Percentiles rank a stretch among this genome's conserved stretches.
Evolutionary conservation across 2,329 filamentous ascomycete species (phyloP).

Genomic region (Fusarium denticulatum): DNA sequence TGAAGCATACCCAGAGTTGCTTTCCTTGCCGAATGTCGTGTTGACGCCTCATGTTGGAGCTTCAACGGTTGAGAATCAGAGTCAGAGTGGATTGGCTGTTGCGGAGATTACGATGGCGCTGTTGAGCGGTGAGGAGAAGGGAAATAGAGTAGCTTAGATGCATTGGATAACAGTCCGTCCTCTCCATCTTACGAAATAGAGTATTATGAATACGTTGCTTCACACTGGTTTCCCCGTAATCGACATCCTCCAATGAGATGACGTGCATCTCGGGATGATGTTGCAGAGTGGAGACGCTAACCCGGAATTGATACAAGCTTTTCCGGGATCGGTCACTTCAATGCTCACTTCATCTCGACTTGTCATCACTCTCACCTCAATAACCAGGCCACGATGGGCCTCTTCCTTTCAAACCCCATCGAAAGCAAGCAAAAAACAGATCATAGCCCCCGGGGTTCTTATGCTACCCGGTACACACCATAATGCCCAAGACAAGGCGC

Average conservation of each 20-base stretch:
- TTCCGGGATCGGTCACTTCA: neutral
- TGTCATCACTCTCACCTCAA: neutral
- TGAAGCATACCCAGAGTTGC: neutral
- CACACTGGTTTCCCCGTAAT: too few relatives aligned
- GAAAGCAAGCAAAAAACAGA: rapidly evolving
- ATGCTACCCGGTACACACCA: rapidly evolving
- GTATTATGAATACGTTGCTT: too few relatives aligned
- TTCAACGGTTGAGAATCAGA: neutral
- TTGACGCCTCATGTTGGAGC: neutral
- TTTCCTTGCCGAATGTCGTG: neutral
- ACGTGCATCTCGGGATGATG: neutral
- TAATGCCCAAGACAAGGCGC: neutral
- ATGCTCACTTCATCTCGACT: neutral
- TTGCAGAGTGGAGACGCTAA: neutral
- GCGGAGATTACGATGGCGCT: neutral
- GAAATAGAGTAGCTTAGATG: neutral
- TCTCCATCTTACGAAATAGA: neutral
- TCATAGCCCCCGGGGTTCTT: too few relatives aligned
- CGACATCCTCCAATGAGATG: neutral
- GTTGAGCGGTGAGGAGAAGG: neutral
- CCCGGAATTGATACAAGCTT: neutral
- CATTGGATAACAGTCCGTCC: rapidly evolving
- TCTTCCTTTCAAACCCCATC: rapidly evolving
- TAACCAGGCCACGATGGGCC: rapidly evolving
- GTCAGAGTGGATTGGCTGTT: neutral